A percentile compares a stretch with the other conserved stretches of the same genome.
Evolutionary conservation across 768 basidiomycete genomes (phyloP).

Genomic region (Tricholoma sp.): DNA sequence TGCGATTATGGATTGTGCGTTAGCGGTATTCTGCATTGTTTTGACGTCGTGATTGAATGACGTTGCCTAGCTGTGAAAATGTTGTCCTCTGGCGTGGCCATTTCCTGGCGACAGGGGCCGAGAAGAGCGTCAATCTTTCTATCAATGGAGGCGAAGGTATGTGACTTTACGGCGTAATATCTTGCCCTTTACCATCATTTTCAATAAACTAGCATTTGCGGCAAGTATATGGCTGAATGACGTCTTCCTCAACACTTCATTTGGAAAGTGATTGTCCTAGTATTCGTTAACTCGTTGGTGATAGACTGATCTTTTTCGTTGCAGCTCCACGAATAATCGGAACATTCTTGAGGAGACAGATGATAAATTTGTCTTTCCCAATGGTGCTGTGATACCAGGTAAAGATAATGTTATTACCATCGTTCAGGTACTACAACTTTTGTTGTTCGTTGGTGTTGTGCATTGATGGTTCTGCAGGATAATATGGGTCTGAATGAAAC

Average conservation of each 20-base stretch:
- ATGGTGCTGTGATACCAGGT: conserved; percentile 42
- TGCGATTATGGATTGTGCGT: conserved; percentile 85
- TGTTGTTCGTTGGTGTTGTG: neutral
- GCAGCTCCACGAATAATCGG: conserved; percentile 62
- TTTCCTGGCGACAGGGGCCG: conserved; percentile 56
- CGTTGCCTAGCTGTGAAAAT: conserved; percentile 65
- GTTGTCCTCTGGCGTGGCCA: conserved; percentile 79
- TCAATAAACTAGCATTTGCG: conserved; percentile 56
- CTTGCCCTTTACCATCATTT: neutral
- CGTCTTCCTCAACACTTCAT: conserved; percentile 65
- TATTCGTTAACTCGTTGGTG: neutral
- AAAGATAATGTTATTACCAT: conserved; percentile 75
- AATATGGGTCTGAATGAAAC: conserved; percentile 77
- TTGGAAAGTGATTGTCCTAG: conserved; percentile 54
- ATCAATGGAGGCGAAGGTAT: conserved; percentile 79
- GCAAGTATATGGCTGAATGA: conserved; percentile 80
- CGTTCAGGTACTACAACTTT: conserved; percentile 46
- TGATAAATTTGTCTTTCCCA: conserved; percentile 58
- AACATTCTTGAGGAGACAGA: conserved; percentile 64
- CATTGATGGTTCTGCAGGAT: conserved; percentile 34
- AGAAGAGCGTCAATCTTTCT: conserved; percentile 64
- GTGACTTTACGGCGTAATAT: conserved; percentile 4
- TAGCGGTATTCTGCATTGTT: neutral
- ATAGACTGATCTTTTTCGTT: neutral
- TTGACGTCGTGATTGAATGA: neutral